Evolutionary conservation across 2,329 filamentous ascomycete genomes (phyloP), one percentile per base, ranked within the genome.

Genomic region (Penicillium sp.): DNA sequence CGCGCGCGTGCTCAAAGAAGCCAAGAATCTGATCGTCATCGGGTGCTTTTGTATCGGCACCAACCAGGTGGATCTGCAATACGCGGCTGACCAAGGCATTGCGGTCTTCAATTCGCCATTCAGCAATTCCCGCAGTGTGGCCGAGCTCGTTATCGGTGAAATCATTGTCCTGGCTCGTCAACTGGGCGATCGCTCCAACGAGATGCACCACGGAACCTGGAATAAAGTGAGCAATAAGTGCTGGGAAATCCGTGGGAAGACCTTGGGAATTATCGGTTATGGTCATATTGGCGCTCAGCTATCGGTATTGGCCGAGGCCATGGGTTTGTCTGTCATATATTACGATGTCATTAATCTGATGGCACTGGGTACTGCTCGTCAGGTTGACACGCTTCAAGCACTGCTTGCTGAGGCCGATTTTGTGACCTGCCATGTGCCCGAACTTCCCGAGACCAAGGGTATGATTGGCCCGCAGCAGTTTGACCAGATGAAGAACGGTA

Each of bases 21-120:
- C 92, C 38, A 93, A 89, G 71, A 94, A 95, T 64, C 76, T 98
- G 37, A 84, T 96, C 42, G 92, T 95, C 45, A 80, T 96, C 54
- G 92, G 92, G 44, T 98, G 92, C 72, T 98, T 98, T 76, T 98
- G 92, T 66, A 98, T 98, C 56, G 92, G 92, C 50, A 98, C 92
- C 40, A 96, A 68, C 47, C 65, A 67, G 48, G 65, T 68, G 18
- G 65, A 68, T 42, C 59, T 68, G 16, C 64, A 68, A 47, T 68
- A 64, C 54, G 64, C 65, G 4, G 65, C 65, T n/a, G 59, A 65
- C 12, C 60, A 68, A 43, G 65, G 92, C 51, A 95, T 96, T 62
- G 88, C 89, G 23, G 92, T 98, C 48, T 98, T 98, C 79, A 98
- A 98, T 71, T 96, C 92, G 30, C 92, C 92, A 1, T 98, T 98